Base-by-base conservation (phyloP, 2,329 filamentous ascomycete species). In the Colletotrichum sp. region DNA sequence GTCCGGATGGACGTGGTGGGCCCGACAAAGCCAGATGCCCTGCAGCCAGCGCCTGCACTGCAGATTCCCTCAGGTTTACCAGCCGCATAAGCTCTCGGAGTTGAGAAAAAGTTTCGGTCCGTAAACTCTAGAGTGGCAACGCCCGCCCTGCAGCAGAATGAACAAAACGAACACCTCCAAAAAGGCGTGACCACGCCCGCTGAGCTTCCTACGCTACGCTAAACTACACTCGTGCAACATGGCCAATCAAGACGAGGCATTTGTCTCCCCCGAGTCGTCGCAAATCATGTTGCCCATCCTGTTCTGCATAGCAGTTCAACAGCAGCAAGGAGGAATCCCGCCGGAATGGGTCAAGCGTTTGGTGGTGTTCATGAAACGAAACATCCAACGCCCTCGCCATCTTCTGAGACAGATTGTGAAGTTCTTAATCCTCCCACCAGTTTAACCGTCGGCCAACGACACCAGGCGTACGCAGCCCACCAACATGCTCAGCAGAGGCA, bases 281-380 rank as follows among this genome's bases (percentile, higher is more conserved):
- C 57, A 57, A 62, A 57, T 55, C 32, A 55, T 62, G 61, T 55
- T 75, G 44, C n/a, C 64, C 57, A 64, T 61, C 27, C 44, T 27
- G 32, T 39, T 11, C 27, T 25, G 36, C 70, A 76, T 69, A 73
- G 11, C 73, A 69, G 57, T 32, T 76, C 64, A 76, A 49, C 64
- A 69, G 73, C 63, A 72, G 19, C 16, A 36, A 71, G 32, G 44
- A 52, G 44, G 15, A 22, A 62, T 63, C 9, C 27, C 34, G 44
- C 71, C 70, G 70, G 36, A 76, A 73, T n/a, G 16, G 70, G 73
- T 25, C 49, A 73, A 73, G 73, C 70, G 73, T 65, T 64, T 19
- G 32, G 55, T 55, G 63, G 25, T 65, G 70, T 27, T 76, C 34
- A 64, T 76, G 73, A 73, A 76, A 76, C 70, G 70, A 76, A 72